phyloP scores from a whole-genome alignment of 306 rosid genomes.

The Bauhinia variegata region DNA sequence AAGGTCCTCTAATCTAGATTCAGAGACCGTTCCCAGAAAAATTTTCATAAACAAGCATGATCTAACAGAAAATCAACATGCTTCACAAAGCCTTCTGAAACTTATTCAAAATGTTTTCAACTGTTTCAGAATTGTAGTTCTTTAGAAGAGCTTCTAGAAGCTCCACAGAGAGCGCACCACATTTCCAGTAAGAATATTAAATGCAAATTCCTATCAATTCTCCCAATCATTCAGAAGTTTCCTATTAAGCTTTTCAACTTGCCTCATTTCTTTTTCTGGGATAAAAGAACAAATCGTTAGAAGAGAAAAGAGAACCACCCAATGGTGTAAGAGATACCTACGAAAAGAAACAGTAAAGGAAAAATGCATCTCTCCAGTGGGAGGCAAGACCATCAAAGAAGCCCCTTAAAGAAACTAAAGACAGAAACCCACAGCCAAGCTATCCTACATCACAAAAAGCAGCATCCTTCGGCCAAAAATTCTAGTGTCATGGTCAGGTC shows the following conservation, averaged over 20 bases:
- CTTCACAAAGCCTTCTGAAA: neutral
- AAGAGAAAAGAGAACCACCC: too few species aligned
- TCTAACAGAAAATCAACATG: neutral
- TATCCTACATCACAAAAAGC: neutral
- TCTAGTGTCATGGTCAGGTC: neutral
- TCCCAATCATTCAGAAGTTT: neutral
- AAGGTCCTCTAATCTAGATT: conserved; percentile 23
- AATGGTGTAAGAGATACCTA: too few species aligned
- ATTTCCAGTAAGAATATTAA: neutral
- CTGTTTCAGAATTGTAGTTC: neutral
- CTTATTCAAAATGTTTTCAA: conserved; percentile 7
- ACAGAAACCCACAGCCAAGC: too few species aligned
- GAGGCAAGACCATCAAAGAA: too few species aligned
- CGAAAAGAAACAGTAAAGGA: too few species aligned
- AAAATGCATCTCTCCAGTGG: too few species aligned
- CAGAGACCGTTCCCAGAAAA: too few species aligned
- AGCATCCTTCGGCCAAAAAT: neutral
- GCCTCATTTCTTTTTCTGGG: too few species aligned
- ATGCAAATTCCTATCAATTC: neutral
- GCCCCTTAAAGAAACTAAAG: too few species aligned
- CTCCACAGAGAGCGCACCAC: neutral
- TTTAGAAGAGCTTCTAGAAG: neutral
- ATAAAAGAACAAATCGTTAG: too few species aligned
- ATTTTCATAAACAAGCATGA: neutral
- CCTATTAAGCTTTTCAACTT: neutral